A percentile compares a stretch with the other conserved stretches of the same genome.
These are phyloP conservation scores for Primulina huaijiensis DNA, from an alignment of 257 asterid genomes.

Conservation along the genomic window DNA sequence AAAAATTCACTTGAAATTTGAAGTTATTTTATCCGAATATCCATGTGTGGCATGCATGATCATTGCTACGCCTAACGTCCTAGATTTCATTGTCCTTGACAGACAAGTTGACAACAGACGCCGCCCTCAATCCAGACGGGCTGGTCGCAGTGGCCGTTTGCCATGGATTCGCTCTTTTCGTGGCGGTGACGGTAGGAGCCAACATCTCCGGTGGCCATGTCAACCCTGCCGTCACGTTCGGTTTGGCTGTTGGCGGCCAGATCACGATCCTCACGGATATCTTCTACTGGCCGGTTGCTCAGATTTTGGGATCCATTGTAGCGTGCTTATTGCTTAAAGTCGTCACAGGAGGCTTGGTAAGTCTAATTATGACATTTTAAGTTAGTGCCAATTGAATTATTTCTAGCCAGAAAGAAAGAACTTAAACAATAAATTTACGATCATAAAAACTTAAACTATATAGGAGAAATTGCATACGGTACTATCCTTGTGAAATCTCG, in stretches of 20 bases:
- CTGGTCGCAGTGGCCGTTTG: conserved; percentile 60
- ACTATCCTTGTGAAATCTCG: too few relatives aligned
- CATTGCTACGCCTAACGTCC: too few relatives aligned
- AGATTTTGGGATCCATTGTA: conserved; percentile 54
- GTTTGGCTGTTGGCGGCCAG: conserved; percentile 69
- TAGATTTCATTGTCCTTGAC: background rate
- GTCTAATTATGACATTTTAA: background rate
- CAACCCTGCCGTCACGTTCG: conserved; percentile 75
- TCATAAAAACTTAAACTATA: too few relatives aligned
- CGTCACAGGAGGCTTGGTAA: conserved; percentile 64
- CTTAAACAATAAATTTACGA: too few relatives aligned
- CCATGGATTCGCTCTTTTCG: conserved; percentile 66
- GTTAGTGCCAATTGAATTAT: background rate
- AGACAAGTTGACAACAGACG: conserved; percentile 57
- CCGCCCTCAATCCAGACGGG: conserved; percentile 50
- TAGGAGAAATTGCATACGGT: too few relatives aligned
- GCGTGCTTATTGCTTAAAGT: conserved; percentile 47
- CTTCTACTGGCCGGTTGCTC: conserved; percentile 68
- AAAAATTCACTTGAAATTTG: too few relatives aligned
- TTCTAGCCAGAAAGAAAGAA: background rate
- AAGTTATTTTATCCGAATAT: too few relatives aligned
- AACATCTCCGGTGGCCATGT: conserved; percentile 80
- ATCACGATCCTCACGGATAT: conserved; percentile 60
- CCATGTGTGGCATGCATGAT: too few relatives aligned
- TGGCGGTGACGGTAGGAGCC: conserved; percentile 59